Base-by-base conservation (phyloP, 1,139 yeast species). In the Taiozyma sp. region DNA sequence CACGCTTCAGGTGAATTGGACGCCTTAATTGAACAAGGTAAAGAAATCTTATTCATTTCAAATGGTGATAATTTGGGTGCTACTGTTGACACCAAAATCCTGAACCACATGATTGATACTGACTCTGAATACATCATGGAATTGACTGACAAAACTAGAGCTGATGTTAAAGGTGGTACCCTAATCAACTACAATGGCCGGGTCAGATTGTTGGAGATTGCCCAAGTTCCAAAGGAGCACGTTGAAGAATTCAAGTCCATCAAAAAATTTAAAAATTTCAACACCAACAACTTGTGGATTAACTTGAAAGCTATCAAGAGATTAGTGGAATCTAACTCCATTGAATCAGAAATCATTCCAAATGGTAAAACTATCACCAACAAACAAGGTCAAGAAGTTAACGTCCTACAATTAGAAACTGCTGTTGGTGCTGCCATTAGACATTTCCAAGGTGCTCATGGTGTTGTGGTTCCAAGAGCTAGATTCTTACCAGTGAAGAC, bases 391-490 rank as follows among this genome's bases (percentile, higher is more conserved):
- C 80, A 82, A 57, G 97, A 90, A 56, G 78, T 87, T 62, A 85
- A 86, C 64, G 97, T 93, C 48, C 75, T 93, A 65, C 99, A 93
- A 75, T 82, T 93, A 67, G 99, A 93, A 76, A 93, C 99, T 48
- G 99, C 99, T 29, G 96, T 90, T 60, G 99, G 99, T 76, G 99
- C 99, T 43, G 98, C 99, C 50, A 93, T 93, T 68, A 88, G 96
- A 73, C 95, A 91, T 72, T 93, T 95, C 72, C 79, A 85, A 61
- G 88, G 89, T 63, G 97, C 98, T 34, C 97, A 90, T 66, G 99
- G 99, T 72, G 95, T 93, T 63, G 96, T 90, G 64, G 99, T 93
- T 37, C 98, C 99, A 70, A 88, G 99, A 75, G 80, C 97, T 44
- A 85, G 99, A 69, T 93, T 93, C 80, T 80, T 95, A 74, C 99